phyloP scores from a whole-genome alignment of 2,329 filamentous ascomycete genomes.

The Calycina herbarum region DNA sequence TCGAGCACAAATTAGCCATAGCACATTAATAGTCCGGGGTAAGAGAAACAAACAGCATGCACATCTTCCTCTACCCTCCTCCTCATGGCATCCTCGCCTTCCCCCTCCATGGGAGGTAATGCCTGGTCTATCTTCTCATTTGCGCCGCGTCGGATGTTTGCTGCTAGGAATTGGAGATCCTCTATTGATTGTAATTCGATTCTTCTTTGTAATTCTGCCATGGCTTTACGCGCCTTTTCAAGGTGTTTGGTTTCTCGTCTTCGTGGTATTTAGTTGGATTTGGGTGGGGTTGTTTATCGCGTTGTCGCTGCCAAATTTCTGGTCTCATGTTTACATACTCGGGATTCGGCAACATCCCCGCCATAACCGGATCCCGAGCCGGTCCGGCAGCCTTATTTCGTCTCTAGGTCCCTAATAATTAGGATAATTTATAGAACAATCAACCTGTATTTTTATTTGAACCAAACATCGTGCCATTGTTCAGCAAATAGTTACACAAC shows the following conservation, averaged over 20 bases:
- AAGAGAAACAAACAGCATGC: conserved; percentile 49
- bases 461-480: too few relatives aligned
- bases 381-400: not conserved
- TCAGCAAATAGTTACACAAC: too few relatives aligned
- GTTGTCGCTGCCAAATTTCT: not conserved
- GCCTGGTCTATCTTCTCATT: conserved; percentile 65
- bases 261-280: not conserved
- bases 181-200: conserved; percentile 78
- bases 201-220: conserved; percentile 59
- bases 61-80: conserved; percentile 60
- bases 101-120: conserved; percentile 63
- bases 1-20: not conserved
- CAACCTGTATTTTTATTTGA: too few relatives aligned
- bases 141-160: conserved; percentile 68
- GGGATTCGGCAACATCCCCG: not conserved
- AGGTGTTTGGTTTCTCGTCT: not conserved
- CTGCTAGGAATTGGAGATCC: conserved; percentile 69
- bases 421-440: too few relatives aligned
- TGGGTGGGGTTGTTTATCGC: not conserved
- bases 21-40: not conserved
- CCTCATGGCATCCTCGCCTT: conserved; percentile 61
- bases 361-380: not conserved
- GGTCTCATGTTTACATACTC: not conserved
- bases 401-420: too few relatives aligned
- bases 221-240: conserved; percentile 16